These are phyloP conservation scores for Nissolia schottii DNA, from an alignment of 306 rosid species.

Conservation along the genomic window DNA sequence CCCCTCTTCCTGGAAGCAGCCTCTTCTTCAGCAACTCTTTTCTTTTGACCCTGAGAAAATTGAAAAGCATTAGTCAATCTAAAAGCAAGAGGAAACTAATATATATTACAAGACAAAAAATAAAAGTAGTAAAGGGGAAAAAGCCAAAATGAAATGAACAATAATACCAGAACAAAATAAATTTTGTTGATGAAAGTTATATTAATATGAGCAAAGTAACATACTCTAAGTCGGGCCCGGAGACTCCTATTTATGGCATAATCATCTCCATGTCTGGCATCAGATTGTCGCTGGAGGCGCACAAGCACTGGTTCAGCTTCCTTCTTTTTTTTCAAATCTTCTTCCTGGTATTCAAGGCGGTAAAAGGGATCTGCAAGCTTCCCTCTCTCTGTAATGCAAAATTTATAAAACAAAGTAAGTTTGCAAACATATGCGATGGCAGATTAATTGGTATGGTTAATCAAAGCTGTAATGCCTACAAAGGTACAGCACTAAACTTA, in stretches of 20 bases:
- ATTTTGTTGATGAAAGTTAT: too few species aligned
- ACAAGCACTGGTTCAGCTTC: slow-evolving; percentile 79
- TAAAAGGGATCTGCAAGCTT: slow-evolving; percentile 73
- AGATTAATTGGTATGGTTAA: background rate
- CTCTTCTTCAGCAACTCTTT: slow-evolving; percentile 82
- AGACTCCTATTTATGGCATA: slow-evolving; percentile 56
- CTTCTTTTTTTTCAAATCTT: slow-evolving; percentile 73
- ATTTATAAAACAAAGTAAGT: background rate
- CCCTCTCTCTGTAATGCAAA: slow-evolving; percentile 47
- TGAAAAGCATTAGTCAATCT: background rate
- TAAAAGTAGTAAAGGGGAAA: background rate
- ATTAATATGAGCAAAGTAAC: slow-evolving; percentile 25
- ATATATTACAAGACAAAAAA: background rate
- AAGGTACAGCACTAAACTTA: background rate
- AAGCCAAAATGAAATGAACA: background rate
- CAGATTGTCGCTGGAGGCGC: slow-evolving; percentile 67
- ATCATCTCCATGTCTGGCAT: slow-evolving; percentile 63
- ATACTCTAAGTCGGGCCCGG: slow-evolving; percentile 71
- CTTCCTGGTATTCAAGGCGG: slow-evolving; percentile 78
- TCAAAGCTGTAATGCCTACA: background rate
- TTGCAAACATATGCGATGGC: background rate
- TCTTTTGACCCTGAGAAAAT: slow-evolving; percentile 66
- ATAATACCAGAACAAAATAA: background rate
- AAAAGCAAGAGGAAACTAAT: background rate
- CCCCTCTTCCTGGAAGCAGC: slow-evolving; percentile 56